Conservation (phyloP, 176 grass and related monocot species). For the Oryza meyeriana region DNA sequence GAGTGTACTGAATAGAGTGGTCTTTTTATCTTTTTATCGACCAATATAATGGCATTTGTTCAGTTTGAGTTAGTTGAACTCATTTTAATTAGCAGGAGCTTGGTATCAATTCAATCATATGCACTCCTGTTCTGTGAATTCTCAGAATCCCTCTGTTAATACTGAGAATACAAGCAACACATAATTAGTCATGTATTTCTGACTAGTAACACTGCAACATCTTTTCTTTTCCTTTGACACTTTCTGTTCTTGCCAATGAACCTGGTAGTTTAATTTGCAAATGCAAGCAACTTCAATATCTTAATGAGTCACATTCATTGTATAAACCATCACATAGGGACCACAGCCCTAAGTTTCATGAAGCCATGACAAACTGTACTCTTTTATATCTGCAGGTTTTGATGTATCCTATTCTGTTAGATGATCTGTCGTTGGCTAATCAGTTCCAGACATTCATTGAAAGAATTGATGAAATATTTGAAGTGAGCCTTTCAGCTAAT, state of each 20-base stretch:
- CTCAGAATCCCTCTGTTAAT: not conserved
- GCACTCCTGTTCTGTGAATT: not conserved
- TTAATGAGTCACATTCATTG: slow-evolving; percentile 10
- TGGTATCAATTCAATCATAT: not conserved
- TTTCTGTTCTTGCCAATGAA: slow-evolving; percentile 10
- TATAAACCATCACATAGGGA: not conserved
- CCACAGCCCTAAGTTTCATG: slow-evolving; percentile 15
- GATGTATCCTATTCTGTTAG: slow-evolving; percentile 75
- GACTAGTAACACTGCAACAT: not conserved
- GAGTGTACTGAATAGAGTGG: not conserved
- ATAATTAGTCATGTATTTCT: slow-evolving; percentile 13
- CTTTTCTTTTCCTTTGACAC: not conserved
- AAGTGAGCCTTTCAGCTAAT: slow-evolving; percentile 85
- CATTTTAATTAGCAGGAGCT: slow-evolving; percentile 12
- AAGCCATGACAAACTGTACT: not conserved
- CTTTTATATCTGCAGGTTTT: slow-evolving; percentile 60
- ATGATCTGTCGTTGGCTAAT: slow-evolving; percentile 72
- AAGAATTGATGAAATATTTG: slow-evolving; percentile 72
- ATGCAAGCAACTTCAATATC: not conserved
- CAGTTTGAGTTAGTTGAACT: not conserved
- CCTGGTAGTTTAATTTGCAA: slow-evolving; percentile 6
- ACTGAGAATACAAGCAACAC: not conserved
- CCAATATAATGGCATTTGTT: not conserved
- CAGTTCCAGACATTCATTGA: slow-evolving; percentile 94
- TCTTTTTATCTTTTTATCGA: slow-evolving; percentile 2